Base-by-base conservation (phyloP, 176 grass and related monocot genomes). In the Oryza meyeriana region DNA sequence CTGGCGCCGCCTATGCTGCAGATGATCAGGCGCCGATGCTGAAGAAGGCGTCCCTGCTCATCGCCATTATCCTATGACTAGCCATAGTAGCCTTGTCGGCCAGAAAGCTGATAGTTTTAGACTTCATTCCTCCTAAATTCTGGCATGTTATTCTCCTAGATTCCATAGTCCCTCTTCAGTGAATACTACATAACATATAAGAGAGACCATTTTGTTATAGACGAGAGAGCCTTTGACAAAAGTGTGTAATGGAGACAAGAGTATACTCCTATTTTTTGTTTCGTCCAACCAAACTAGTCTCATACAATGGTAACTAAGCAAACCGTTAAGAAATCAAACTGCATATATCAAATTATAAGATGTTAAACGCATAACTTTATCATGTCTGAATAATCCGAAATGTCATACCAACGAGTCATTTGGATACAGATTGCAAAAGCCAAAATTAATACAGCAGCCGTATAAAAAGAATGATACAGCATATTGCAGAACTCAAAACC, bases 21-120 rank as follows among this genome's bases (percentile, higher is more conserved):
- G 90, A 87, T 27, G 87, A 89, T 75, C 48, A 47, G 44, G 75
- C 29, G 3, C 84, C 76, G 71, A 79, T 57, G 77, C 87, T 13
- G 84, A 81, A 11, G 90, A n/a, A 92, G 64, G 90, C 87, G 20
- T 92, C 90, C 45, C 77, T 92, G 71, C 84, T 92, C 64, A 92
- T 92, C 13, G 20, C 84, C 80, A 87, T 92, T 29, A 87, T 87
- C n/a, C 24, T 76, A 92, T 6, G 90, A 89, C 80, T 84, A 89
- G 67, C 33, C 25, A n/a, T 58, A 24, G 17, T 12, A n/a, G n/a
- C 9, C 27, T 33, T 31, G 34, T 82, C 7, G 20, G 10, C 29
- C 61, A 33, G 1, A 38, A 39, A 31, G 61, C 12, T 18, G 52
- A 42, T 65, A 44, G 12, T 62, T 76, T 64, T n/a, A n/a, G n/a